Conservation (phyloP, 495 filamentous ascomycete species). For the Sphaerosporella brunnea region DNA sequence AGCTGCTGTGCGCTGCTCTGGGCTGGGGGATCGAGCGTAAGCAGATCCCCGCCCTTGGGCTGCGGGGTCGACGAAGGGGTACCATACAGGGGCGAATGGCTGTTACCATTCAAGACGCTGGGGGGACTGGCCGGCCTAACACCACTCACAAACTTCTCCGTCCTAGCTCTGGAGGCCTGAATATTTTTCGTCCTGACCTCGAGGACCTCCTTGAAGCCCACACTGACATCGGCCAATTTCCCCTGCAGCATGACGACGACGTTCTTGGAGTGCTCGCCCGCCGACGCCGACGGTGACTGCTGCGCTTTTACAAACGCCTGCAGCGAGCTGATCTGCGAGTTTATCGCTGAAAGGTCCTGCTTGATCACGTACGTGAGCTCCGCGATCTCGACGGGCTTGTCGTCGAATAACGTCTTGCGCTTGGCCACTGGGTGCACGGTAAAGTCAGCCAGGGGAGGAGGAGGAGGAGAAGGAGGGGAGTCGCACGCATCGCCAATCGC, state of each 20-base stretch:
- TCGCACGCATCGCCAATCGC: constrained; percentile 67
- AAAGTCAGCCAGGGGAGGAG: not conserved
- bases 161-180: constrained; percentile 75
- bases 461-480: not conserved
- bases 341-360: constrained; percentile 81
- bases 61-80: constrained; percentile 49
- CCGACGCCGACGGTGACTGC: constrained; percentile 59
- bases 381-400: constrained; percentile 88
- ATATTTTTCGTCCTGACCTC: constrained; percentile 98
- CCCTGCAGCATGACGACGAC: constrained; percentile 85
- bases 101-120: not conserved
- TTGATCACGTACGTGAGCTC: constrained; percentile 94
- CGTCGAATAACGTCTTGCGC: constrained; percentile 92
- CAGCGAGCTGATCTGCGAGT: constrained; percentile 64
- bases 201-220: constrained; percentile 91
- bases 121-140: constrained; percentile 15
- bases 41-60: constrained; percentile 41
- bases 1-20: constrained; percentile 62
- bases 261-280: constrained; percentile 78
- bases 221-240: constrained; percentile 82
- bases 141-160: constrained; percentile 88
- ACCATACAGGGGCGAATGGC: constrained; percentile 54
- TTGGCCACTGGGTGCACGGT: constrained; percentile 49
- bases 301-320: constrained; percentile 52
- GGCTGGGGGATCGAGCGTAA: constrained; percentile 60